Conservation (phyloP, 257 asterid species). For the Buddleja alternifolia region DNA sequence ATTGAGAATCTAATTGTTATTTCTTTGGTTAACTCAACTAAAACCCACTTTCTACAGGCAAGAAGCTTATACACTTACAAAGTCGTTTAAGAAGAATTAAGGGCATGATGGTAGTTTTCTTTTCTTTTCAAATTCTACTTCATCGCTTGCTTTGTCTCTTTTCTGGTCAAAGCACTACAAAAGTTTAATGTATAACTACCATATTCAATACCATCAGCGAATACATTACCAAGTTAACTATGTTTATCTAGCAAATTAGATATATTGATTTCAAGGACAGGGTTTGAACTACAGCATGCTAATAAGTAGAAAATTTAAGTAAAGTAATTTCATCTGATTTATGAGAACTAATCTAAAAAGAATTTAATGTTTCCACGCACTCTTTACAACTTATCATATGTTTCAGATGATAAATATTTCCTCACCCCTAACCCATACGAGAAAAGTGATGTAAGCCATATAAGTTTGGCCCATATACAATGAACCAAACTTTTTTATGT, state of each 20-base stretch:
- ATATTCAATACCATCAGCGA: too few species aligned
- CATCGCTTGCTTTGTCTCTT: background rate
- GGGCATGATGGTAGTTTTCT: background rate
- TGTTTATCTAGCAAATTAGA: too few species aligned
- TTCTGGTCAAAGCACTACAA: background rate
- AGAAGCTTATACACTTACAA: background rate
- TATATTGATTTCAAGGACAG: too few species aligned
- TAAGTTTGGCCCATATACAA: background rate
- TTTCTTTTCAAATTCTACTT: constrained; percentile 1
- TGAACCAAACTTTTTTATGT: background rate
- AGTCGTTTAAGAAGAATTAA: background rate
- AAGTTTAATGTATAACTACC: background rate
- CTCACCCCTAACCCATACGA: too few species aligned
- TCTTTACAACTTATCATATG: background rate
- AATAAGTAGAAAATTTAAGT: too few species aligned
- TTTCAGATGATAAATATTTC: too few species aligned
- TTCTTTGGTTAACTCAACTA: background rate
- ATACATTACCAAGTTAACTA: too few species aligned
- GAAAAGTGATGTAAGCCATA: background rate
- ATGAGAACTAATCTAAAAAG: too few species aligned
- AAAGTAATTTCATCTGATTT: too few species aligned
- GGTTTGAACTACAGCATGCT: too few species aligned
- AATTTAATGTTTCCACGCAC: background rate
- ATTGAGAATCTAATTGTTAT: background rate
- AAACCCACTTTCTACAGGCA: background rate